phyloP scores from a whole-genome alignment of 768 basidiomycete genomes.

The Russula emetica region DNA sequence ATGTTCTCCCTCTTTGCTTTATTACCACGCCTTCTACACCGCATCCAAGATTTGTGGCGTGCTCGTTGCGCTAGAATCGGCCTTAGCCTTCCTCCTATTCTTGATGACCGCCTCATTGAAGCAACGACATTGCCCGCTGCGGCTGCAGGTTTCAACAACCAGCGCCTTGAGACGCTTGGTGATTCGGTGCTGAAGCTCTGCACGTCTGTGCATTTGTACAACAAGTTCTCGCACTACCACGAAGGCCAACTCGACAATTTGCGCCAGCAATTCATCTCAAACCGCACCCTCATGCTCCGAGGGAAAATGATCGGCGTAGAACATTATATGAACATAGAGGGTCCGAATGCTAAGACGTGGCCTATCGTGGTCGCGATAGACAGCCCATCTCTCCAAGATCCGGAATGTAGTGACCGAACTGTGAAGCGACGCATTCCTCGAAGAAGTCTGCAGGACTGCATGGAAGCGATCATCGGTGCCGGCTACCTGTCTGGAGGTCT shows the following conservation, averaged over 20 bases:
- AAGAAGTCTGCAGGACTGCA: slow-evolving; percentile 78
- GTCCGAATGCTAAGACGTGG: slow-evolving; percentile 53
- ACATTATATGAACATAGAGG: slow-evolving; percentile 58
- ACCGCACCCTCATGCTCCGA: slow-evolving; percentile 62
- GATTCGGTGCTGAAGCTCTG: slow-evolving; percentile 78
- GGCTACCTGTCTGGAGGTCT: slow-evolving; percentile 72
- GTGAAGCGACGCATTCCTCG: slow-evolving; percentile 54
- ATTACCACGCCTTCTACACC: slow-evolving; percentile 65
- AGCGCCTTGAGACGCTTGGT: slow-evolving; percentile 82
- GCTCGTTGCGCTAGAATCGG: slow-evolving; percentile 47
- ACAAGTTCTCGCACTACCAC: slow-evolving; percentile 68
- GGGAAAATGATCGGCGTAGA: slow-evolving; percentile 64
- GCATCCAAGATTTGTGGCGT: slow-evolving; percentile 62
- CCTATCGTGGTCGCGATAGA: slow-evolving; percentile 43
- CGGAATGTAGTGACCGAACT: slow-evolving; percentile 30
- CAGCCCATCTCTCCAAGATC: slow-evolving; percentile 35
- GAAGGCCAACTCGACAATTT: slow-evolving; percentile 77
- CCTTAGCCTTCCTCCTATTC: slow-evolving; percentile 59
- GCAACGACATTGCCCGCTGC: slow-evolving; percentile 73
- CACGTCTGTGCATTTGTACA: slow-evolving; percentile 71
- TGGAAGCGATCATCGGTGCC: slow-evolving; percentile 82
- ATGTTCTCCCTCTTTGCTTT: slow-evolving; percentile 40
- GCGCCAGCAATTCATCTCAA: slow-evolving; percentile 62
- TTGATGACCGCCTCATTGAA: slow-evolving; percentile 56
- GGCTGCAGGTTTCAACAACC: slow-evolving; percentile 65